phyloP scores from a whole-genome alignment of 2,329 filamentous ascomycete genomes.

The Fusarium austroafricanum region DNA sequence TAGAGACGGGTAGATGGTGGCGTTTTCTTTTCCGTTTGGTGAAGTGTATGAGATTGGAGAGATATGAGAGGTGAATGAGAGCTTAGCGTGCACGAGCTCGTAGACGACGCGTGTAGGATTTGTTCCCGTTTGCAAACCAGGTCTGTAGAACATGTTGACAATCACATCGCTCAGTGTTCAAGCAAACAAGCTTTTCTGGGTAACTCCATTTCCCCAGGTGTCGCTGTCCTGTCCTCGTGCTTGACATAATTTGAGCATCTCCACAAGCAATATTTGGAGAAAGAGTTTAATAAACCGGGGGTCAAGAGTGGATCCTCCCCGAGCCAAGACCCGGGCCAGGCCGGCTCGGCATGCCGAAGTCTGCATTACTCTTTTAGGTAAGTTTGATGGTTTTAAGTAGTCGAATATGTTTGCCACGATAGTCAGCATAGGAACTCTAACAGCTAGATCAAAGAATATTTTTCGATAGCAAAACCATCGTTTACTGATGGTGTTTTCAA shows the following conservation, averaged over 20 bases:
- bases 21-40: neutral
- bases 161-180: neutral
- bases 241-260: neutral
- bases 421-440: neutral
- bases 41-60: neutral
- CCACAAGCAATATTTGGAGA: constrained; percentile 2
- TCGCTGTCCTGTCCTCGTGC: neutral
- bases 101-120: neutral
- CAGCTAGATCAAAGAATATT: neutral
- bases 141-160: neutral
- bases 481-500: neutral
- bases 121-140: neutral
- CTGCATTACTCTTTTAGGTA: constrained; percentile 27
- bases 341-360: constrained; percentile 32
- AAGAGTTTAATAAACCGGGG: constrained; percentile 15
- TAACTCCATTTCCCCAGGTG: constrained; percentile 1
- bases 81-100: neutral
- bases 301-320: constrained; percentile 18
- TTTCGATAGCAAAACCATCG: neutral
- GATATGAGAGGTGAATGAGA: neutral
- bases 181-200: neutral
- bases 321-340: constrained; percentile 34
- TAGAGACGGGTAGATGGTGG: constrained; percentile 8
- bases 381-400: neutral
- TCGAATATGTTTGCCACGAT: constrained; percentile 8